Percentiles rank a stretch among this genome's conserved stretches.
Evolutionary conservation across 305 asterid species (phyloP).

Genomic region (Fraxinus velutina): DNA sequence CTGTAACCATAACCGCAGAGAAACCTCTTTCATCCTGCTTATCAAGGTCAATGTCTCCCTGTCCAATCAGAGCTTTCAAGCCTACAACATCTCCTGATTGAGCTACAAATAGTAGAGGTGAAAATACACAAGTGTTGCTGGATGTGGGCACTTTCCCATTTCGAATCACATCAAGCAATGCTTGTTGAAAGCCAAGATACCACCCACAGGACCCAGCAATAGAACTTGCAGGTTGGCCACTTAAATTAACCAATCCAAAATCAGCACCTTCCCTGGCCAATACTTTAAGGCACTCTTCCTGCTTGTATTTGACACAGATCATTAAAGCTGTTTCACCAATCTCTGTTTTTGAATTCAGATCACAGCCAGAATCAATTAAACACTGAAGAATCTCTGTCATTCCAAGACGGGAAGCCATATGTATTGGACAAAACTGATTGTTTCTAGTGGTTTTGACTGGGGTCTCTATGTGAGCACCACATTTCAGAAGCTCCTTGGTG

Average conservation of each 20-base stretch:
- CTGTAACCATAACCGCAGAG: constrained; percentile 79
- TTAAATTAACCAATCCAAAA: constrained; percentile 50
- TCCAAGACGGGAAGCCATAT: constrained; percentile 72
- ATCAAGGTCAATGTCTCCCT: constrained; percentile 41
- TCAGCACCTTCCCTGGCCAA: constrained; percentile 71
- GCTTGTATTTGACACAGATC: constrained; percentile 49
- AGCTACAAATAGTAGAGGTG: constrained; percentile 61
- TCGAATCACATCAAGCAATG: constrained; percentile 42
- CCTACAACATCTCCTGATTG: constrained; percentile 56
- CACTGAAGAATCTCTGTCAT: constrained; percentile 41
- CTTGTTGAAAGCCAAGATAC: constrained; percentile 54
- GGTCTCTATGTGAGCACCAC: constrained; percentile 47
- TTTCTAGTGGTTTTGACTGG: constrained; percentile 50
- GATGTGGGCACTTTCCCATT: constrained; percentile 50
- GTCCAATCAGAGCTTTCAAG: constrained; percentile 47
- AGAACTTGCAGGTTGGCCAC: constrained; percentile 52
- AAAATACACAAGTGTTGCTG: constrained; percentile 45
- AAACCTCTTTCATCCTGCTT: constrained; percentile 65
- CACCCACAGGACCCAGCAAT: constrained; percentile 46
- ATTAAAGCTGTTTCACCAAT: constrained; percentile 62
- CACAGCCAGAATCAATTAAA: constrained; percentile 56
- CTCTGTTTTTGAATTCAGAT: constrained; percentile 51
- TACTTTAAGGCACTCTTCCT: constrained; percentile 52
- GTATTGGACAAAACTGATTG: constrained; percentile 51
- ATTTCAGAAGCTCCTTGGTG: constrained; percentile 46